Percentiles rank a stretch among this genome's conserved stretches.
Evolutionary conservation across 2,329 filamentous ascomycete species (phyloP).

Genomic region (Akanthomyces lecanii): DNA sequence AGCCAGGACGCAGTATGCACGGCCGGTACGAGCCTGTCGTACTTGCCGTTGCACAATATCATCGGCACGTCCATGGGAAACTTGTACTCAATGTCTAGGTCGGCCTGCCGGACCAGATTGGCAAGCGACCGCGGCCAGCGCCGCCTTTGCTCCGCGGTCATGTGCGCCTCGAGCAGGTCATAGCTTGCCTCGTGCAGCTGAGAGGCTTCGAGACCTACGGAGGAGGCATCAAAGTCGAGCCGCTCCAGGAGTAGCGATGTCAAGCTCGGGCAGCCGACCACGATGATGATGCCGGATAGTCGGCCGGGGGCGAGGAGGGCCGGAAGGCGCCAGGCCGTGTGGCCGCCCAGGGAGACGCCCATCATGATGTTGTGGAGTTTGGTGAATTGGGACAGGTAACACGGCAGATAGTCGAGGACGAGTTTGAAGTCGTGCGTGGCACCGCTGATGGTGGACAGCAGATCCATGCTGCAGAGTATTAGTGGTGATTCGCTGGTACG

Average conservation of each 20-base stretch:
- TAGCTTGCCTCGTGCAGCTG: neutral
- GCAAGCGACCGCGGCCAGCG: conserved; percentile 9
- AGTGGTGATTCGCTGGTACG: neutral
- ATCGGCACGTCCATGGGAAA: neutral
- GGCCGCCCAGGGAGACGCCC: conserved; percentile 13
- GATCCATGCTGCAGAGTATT: neutral
- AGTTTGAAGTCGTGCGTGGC: conserved; percentile 6
- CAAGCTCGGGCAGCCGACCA: conserved; percentile 10
- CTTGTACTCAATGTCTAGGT: neutral
- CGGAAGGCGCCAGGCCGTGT: conserved; percentile 9
- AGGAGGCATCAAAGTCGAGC: conserved; percentile 16
- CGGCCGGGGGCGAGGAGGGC: neutral
- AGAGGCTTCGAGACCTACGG: conserved; percentile 14
- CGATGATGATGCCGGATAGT: conserved; percentile 1
- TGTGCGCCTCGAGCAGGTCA: neutral
- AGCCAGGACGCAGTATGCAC: neutral
- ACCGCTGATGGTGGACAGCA: conserved; percentile 1
- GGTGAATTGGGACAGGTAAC: conserved; percentile 1
- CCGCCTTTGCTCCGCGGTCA: conserved; percentile 4
- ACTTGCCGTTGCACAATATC: conserved; percentile 10
- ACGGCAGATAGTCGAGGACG: conserved; percentile 3
- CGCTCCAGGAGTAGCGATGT: conserved; percentile 3
- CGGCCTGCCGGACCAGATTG: neutral
- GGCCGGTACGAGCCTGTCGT: conserved; percentile 9
- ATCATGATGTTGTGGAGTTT: conserved; percentile 10